Conservation (phyloP, 2,329 filamentous ascomycete species). For the Fusarium nygamai region DNA sequence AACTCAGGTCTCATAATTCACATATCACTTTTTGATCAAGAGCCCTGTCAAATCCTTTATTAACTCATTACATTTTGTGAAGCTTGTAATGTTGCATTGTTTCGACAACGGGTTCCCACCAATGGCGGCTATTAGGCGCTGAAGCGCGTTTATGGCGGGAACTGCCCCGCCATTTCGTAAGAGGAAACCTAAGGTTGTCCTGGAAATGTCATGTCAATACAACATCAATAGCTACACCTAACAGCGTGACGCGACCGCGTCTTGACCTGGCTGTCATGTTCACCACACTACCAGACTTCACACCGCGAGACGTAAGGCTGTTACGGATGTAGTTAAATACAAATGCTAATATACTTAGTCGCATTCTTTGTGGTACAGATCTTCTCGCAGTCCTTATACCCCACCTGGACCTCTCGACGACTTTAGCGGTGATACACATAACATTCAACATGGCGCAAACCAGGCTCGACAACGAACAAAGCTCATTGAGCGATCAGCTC, state of each 20-base stretch:
- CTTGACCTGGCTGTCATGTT: constrained; percentile 58
- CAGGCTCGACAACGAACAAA: constrained; percentile 54
- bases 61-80: not conserved
- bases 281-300: constrained; percentile 71
- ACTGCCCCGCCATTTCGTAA: constrained; percentile 29
- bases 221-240: constrained; percentile 25
- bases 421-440: constrained; percentile 42
- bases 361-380: constrained; percentile 78
- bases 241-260: constrained; percentile 28
- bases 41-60: not conserved
- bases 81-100: constrained; percentile 20
- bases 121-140: constrained; percentile 40
- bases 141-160: constrained; percentile 29
- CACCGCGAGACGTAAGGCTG: constrained; percentile 73
- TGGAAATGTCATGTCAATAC: constrained; percentile 24
- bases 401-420: constrained; percentile 49
- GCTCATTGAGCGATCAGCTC: constrained; percentile 65
- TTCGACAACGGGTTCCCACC: constrained; percentile 7
- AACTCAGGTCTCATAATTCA: not conserved
- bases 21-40: not conserved
- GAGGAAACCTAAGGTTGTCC: constrained; percentile 6
- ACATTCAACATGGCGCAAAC: constrained; percentile 45
- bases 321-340: not conserved
- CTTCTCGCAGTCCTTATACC: constrained; percentile 63
- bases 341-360: constrained; percentile 60